Percentiles rank a stretch among this genome's conserved stretches.
Evolutionary conservation across 495 filamentous ascomycete genomes (phyloP).

Genomic region (Trichoderma erinaceum): DNA sequence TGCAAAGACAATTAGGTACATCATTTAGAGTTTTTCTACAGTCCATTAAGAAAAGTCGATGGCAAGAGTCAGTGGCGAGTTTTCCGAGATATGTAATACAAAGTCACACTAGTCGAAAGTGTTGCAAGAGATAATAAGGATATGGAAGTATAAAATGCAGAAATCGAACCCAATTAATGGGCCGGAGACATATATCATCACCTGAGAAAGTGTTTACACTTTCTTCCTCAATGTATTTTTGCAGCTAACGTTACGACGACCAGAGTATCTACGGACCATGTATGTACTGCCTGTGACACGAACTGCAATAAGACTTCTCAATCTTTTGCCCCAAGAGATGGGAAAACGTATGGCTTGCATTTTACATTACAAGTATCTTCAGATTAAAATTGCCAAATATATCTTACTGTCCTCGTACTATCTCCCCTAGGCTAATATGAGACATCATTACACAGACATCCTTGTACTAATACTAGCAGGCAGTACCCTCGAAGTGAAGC

Average conservation of each 20-base stretch:
- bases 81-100: background rate
- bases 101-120: background rate
- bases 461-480: background rate
- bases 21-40: too few relatives aligned
- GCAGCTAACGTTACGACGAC: background rate
- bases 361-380: background rate
- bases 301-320: background rate
- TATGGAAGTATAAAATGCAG: background rate
- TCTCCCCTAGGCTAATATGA: too few relatives aligned
- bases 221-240: background rate
- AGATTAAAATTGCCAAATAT: too few relatives aligned
- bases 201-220: background rate
- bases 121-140: background rate
- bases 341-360: background rate
- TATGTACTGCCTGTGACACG: background rate
- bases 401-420: too few relatives aligned
- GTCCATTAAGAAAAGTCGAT: too few relatives aligned
- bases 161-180: background rate
- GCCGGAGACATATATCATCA: background rate
- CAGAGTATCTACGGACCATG: background rate
- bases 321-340: background rate
- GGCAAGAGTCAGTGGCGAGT: background rate
- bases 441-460: background rate
- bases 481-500: background rate
- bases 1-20: too few relatives aligned